Evolutionary conservation across 176 grass and related monocot species (phyloP), one percentile per base, ranked within the genome.

Genomic region (Lolium multiflorum): DNA sequence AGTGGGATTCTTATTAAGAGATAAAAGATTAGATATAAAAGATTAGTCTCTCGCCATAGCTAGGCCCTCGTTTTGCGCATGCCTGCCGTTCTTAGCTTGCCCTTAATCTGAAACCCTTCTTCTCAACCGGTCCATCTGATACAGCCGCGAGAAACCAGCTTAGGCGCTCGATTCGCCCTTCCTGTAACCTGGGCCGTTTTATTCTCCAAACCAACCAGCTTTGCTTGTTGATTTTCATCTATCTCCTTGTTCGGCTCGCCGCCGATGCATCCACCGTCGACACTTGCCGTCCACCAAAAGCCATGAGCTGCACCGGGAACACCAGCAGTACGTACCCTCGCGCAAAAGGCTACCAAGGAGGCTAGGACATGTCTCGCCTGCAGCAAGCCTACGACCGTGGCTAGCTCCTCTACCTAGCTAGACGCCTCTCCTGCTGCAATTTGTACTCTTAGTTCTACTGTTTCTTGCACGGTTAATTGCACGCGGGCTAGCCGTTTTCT

Each of bases 361-460:
- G 28, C 28, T 1, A 68, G 37, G 86, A 88, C 79, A 88, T 88
- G 86, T 82, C 86, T 57, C 86, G 60, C 79, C 60, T 88, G 60
- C 79, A 88, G 71, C 86, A 82, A 64, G 79, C 71, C 86, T 88
- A 88, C 79, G 86, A 88, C 71, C 86, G 86, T 80, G 86, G 86
- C 71, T 88, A 88, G 86, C n/a, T 78, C 4, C 9, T 6, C 43
- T 46, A 46, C 43, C 43, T 46, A 46, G 43, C 2, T 11, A 22
- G 5, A 37, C 22, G 61, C 61, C 43, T 46, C 7, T 3, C 3
- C 21, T 22, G 70, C 44, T 25, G 44, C 44, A 49, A 24, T n/a
- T 21, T 15, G 13, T 51, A 10, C 1, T 14, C 13, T 11, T 28
- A 25, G 5, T 37, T 3, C 28, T 10, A 31, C 3, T 18, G 47